phyloP scores from a whole-genome alignment of 2,329 filamentous ascomycete genomes.

The Acrocalymma vagum region DNA sequence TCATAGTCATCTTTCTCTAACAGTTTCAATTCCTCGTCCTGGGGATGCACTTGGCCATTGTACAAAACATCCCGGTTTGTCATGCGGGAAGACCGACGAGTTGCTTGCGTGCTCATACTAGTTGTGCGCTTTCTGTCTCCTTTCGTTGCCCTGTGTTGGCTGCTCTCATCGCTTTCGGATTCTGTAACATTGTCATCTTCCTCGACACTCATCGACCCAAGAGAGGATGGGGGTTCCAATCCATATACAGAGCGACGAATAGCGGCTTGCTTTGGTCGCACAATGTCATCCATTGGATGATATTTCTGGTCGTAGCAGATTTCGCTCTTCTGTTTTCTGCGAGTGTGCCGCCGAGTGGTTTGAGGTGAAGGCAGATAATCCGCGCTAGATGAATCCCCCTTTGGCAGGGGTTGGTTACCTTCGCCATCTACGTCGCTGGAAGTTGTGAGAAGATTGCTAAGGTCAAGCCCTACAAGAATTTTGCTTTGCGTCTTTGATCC shows the following conservation, averaged over 20 bases:
- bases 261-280: slow-evolving; percentile 35
- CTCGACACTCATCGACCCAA: slow-evolving; percentile 9
- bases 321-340: slow-evolving; percentile 18
- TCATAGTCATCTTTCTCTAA: slow-evolving; percentile 5
- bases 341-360: slow-evolving; percentile 12
- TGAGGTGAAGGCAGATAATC: slow-evolving; percentile 17
- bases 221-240: slow-evolving; percentile 5
- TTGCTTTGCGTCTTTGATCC: slow-evolving; percentile 3
- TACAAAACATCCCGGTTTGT: slow-evolving; percentile 27
- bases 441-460: slow-evolving; percentile 20
- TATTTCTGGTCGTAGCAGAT: slow-evolving; percentile 42
- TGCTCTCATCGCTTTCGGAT: slow-evolving; percentile 10
- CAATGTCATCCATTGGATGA: slow-evolving; percentile 43
- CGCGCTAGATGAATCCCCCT: slow-evolving; percentile 10
- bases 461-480: slow-evolving; percentile 18
- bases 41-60: slow-evolving; percentile 37
- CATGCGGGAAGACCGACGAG: slow-evolving; percentile 35
- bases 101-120: slow-evolving; percentile 10
- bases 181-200: slow-evolving; percentile 7
- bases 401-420: neutral
- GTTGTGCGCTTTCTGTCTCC: slow-evolving; percentile 16
- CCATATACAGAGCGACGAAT: slow-evolving; percentile 34
- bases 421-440: slow-evolving; percentile 12
- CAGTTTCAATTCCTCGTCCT: slow-evolving; percentile 26
- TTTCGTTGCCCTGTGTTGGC: slow-evolving; percentile 1